These are phyloP conservation scores for Gryganskiella cystojenkinii DNA, from an alignment of 192 early-diverging fungal species.

Conservation along the genomic window DNA sequence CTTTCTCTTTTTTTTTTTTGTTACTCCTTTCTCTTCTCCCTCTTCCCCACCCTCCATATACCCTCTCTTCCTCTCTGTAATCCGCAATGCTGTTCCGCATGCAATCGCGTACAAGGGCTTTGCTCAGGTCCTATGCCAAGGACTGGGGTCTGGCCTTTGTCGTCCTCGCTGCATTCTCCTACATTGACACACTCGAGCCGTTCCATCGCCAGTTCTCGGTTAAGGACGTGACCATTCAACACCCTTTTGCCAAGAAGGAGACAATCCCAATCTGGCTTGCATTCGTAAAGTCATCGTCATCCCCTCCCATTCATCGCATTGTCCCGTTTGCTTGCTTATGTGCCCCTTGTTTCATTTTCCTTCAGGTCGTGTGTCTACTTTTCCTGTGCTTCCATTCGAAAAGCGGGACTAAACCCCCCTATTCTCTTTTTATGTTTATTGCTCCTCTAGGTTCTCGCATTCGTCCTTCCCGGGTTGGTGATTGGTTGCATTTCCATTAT, in stretches of 20 bases:
- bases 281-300: conserved; percentile 14
- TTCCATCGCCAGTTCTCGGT: conserved; percentile 84
- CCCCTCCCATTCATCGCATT: neutral
- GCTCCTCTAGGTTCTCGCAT: conserved; percentile 34
- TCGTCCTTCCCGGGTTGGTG: conserved; percentile 33
- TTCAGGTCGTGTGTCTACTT: too few species aligned
- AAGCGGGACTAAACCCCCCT: neutral
- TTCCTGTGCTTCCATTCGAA: neutral
- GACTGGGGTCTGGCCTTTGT: conserved; percentile 65
- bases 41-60: neutral
- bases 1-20: neutral
- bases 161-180: conserved; percentile 68
- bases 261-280: conserved; percentile 61
- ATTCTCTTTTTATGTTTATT: neutral
- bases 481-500: conserved; percentile 29
- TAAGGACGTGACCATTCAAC: conserved; percentile 75
- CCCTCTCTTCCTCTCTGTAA: neutral
- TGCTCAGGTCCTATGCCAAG: conserved; percentile 27
- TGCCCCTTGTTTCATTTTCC: too few species aligned
- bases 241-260: conserved; percentile 64
- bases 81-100: conserved; percentile 1
- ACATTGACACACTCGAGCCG: conserved; percentile 68
- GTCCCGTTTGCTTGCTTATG: too few species aligned
- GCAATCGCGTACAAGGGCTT: conserved; percentile 24
- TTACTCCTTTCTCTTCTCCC: neutral